Percentiles rank a stretch among this genome's conserved stretches.
Conservation (phyloP, 148 eudicot species). For the Chenopodium quinoa region DNA sequence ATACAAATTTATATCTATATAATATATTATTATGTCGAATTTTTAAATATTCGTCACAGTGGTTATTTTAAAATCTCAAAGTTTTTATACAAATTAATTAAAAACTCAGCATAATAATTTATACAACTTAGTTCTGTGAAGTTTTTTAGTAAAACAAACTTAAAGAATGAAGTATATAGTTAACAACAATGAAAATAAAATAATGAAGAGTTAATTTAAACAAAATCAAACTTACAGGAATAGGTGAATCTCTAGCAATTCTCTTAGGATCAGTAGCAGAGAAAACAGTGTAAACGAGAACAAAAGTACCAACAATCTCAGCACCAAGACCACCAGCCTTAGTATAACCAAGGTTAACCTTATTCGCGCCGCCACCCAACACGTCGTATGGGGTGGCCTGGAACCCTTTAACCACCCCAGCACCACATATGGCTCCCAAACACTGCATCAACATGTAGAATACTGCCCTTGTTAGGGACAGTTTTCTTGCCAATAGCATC, state of each 20-base stretch:
- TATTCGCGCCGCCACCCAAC: constrained; percentile 69
- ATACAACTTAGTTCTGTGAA: too few relatives aligned
- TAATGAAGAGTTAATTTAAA: too few relatives aligned
- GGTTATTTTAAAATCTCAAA: too few relatives aligned
- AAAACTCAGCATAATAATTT: too few relatives aligned
- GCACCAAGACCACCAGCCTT: constrained; percentile 88
- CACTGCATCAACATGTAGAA: constrained; percentile 92
- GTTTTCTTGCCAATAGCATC: constrained; percentile 72
- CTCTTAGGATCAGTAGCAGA: constrained; percentile 96
- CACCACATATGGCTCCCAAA: constrained; percentile 85
- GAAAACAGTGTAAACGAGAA: constrained; percentile 90
- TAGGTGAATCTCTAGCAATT: constrained; percentile 84
- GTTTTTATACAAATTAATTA: too few relatives aligned
- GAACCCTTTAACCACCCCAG: constrained; percentile 83
- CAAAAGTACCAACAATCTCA: constrained; percentile 86
- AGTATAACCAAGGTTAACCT: constrained; percentile 71
- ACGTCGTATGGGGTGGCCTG: constrained; percentile 33
- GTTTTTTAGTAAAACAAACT: too few relatives aligned
- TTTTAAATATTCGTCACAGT: too few relatives aligned
- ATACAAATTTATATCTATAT: too few relatives aligned
- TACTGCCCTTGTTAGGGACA: constrained; percentile 73
- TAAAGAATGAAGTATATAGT: too few relatives aligned
- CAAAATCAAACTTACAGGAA: constrained; percentile 57
- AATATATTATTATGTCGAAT: too few relatives aligned
- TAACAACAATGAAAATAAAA: too few relatives aligned